A percentile compares a stretch with the other conserved stretches of the same genome.
Evolutionary conservation across 1,139 yeast species (phyloP).

Genomic region (Zygotorulaspora mrakii): DNA sequence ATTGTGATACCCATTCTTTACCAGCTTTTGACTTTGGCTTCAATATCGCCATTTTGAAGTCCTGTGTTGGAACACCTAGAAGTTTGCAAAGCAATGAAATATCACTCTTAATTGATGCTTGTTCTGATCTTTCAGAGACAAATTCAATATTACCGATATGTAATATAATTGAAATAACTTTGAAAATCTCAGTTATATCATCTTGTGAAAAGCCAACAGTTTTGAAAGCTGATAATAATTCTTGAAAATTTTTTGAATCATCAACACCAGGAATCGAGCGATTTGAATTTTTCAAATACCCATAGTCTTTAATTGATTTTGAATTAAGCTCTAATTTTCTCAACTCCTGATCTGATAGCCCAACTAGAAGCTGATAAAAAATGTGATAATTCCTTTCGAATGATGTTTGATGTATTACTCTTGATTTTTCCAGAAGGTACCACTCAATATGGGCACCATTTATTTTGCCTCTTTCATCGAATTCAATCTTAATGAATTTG

Average conservation of each 20-base stretch:
- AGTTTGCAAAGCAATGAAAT: slow-evolving; percentile 54
- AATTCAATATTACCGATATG: slow-evolving; percentile 85
- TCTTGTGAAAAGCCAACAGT: slow-evolving; percentile 64
- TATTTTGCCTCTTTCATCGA: slow-evolving; percentile 60
- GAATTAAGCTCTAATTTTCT: slow-evolving; percentile 45
- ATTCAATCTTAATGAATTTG: slow-evolving; percentile 86
- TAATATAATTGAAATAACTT: slow-evolving; percentile 68
- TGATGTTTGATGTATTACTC: slow-evolving; percentile 76
- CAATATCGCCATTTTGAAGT: slow-evolving; percentile 57
- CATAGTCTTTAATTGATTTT: slow-evolving; percentile 37
- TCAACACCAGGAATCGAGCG: slow-evolving; percentile 63
- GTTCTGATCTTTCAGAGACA: slow-evolving; percentile 68
- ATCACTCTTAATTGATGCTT: slow-evolving; percentile 68
- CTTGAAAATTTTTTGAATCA: slow-evolving; percentile 64
- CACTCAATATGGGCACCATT: slow-evolving; percentile 92
- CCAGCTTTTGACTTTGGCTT: slow-evolving; percentile 92
- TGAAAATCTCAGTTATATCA: slow-evolving; percentile 60
- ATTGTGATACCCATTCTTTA: slow-evolving; percentile 75
- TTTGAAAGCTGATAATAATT: slow-evolving; percentile 60
- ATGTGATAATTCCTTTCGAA: slow-evolving; percentile 89
- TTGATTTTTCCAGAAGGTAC: slow-evolving; percentile 87
- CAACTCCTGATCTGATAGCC: slow-evolving; percentile 51
- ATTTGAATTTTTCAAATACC: slow-evolving; percentile 58
- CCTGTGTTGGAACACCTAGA: slow-evolving; percentile 58
- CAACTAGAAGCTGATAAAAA: slow-evolving; percentile 79